Evolutionary conservation across 345 rosid genomes (phyloP), one percentile per base, ranked within the genome.

Genomic region (Adansonia digitata): DNA sequence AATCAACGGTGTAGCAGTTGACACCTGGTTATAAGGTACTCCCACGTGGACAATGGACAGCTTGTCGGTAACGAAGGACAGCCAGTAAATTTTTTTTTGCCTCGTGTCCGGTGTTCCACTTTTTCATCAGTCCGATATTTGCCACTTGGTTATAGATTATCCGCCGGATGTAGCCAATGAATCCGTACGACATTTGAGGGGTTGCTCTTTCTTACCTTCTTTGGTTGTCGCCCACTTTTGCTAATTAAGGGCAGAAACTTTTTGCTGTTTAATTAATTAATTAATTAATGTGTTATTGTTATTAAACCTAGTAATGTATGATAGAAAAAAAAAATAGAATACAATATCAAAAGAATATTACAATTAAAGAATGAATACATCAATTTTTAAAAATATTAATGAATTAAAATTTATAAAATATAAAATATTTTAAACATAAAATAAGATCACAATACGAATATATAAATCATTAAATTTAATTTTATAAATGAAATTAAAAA

Each of bases 11-110:
- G 31, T 0, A 14, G 1, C 2, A 2, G 8, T 39, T 22, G 48
- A 71, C 74, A 71, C 74, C 62, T 52, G n/a, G n/a, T n/a, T n/a
- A n/a, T n/a, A n/a, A n/a, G n/a, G 65, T 71, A 51, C 46, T 34
- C 64, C 34, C 74, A 71, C 64, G 74, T 72, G 75, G 65, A 39
- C 5, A 72, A 37, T 37, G 39, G 39, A 56, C 65, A 26, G 34
- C 26, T 14, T 72, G 75, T 72, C 65, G 75, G 49, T 5, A 55
- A 72, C 17, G 26, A 15, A 55, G 0, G 2, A 15, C 37, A 14
- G 2, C 8, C 37, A 14, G 24, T 15, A 31, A 34, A 8, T 27
- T 48, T n/a, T n/a, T n/a, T n/a, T n/a, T 72, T 7, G 39, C 52
- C 75, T 71, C 65, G 65, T 39, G 14, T 14, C 14, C 1, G 52